Evolutionary conservation across 2,329 filamentous ascomycete genomes (phyloP).

Genomic region (Apiospora malaysiana): DNA sequence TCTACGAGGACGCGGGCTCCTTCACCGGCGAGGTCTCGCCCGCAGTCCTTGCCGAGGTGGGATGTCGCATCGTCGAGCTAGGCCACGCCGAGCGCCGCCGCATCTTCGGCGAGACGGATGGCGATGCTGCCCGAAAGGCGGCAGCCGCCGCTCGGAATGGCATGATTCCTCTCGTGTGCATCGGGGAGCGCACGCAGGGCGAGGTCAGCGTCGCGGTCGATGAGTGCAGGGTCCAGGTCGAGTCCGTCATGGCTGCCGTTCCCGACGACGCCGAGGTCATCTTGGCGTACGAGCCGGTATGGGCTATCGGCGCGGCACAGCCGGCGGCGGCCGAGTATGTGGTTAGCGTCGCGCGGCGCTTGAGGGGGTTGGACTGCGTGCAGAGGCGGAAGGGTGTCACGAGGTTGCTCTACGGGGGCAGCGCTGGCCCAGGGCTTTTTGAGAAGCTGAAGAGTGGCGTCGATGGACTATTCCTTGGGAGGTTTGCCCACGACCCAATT

Average conservation of each 20-base stretch:
- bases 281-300: constrained; percentile 86
- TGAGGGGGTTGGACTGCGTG: constrained; percentile 61
- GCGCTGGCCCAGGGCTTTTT: constrained; percentile 81
- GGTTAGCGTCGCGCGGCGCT: constrained; percentile 68
- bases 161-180: constrained; percentile 79
- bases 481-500: constrained; percentile 79
- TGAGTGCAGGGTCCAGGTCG: constrained; percentile 72
- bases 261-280: constrained; percentile 70
- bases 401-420: constrained; percentile 82
- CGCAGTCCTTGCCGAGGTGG: constrained; percentile 67
- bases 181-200: constrained; percentile 69
- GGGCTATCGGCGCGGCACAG: constrained; percentile 80
- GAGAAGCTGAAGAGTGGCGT: constrained; percentile 69
- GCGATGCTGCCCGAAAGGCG: constrained; percentile 70
- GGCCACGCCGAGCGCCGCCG: constrained; percentile 80
- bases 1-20: constrained; percentile 72
- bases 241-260: constrained; percentile 65
- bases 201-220: constrained; percentile 64
- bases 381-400: constrained; percentile 59
- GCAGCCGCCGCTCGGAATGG: constrained; percentile 70
- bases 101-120: constrained; percentile 78
- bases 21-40: constrained; percentile 83
- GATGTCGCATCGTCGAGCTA: constrained; percentile 76
- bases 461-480: constrained; percentile 80
- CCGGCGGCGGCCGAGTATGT: constrained; percentile 78